Evolutionary conservation across 768 basidiomycete genomes (phyloP), one percentile per base, ranked within the genome.

Genomic region (Hygrocybe coccinea): DNA sequence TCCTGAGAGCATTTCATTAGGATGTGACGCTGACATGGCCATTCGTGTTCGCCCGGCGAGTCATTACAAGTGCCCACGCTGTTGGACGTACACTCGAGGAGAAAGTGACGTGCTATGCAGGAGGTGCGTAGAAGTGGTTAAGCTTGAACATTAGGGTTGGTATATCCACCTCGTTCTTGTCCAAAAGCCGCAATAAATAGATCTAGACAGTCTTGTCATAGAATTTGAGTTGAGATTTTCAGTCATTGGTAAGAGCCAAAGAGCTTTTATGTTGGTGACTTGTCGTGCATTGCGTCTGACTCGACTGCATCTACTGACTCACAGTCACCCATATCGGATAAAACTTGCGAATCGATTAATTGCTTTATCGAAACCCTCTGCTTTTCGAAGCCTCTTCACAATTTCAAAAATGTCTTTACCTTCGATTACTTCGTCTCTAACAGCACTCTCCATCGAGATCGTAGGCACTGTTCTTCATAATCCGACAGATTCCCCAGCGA

Each of bases 61-160:
- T 3, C 57, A 70, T 50, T 64, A 74, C 19, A 95, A 95, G 67
- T 98, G 95, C 67, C 90, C 93, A 21, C 81, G 95, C 14, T 98
- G 95, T 68, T 97, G 95, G 93, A 86, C 83, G 5, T 87, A 79
- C 65, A 85, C 83, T 2, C 77, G 86, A 12, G 60, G 67, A 10
- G 66, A 74, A 38, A 67, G 74, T 11, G 77, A 84, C 15, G 65
- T 67, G 9, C 67, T 95, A 10, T 95, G 94, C 69, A 56, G 56
- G 17, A 79, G 94, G 60, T 97, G 94, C 58, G 60, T 52, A 37
- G 60, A 59, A 7, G 71, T 71, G 21, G 37, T 73, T 24, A 7
- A 51, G 6, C n/a, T 14, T 22, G 10, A n/a, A n/a, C 17, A 15
- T 41, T 24, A 9, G 12, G 7, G 7, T 3, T 37, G 24, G n/a